A percentile compares a stretch with the other conserved stretches of the same genome.
These are phyloP conservation scores for Dendrobium huoshanense DNA, from an alignment of 106 monocot genomes.

Conservation along the genomic window DNA sequence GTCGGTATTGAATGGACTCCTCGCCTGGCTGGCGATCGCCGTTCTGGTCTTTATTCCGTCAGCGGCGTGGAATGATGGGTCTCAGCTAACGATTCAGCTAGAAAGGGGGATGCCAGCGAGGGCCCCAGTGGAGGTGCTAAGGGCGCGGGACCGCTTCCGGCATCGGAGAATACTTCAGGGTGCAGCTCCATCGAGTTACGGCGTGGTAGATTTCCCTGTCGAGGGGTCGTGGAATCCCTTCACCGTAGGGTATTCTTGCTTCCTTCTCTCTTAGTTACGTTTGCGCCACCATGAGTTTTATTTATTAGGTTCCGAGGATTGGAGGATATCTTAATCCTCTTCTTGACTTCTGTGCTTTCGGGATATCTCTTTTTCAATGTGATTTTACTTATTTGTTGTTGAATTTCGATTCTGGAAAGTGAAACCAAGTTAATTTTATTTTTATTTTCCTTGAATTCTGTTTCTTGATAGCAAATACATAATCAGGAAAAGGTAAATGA, in stretches of 20 bases:
- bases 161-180: conserved; percentile 41
- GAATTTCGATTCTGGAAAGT: neutral
- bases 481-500: neutral
- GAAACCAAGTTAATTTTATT: neutral
- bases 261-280: neutral
- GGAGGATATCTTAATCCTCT: neutral
- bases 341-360: neutral
- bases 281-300: neutral
- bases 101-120: conserved; percentile 53
- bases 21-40: neutral
- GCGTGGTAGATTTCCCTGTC: conserved; percentile 79
- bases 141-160: conserved; percentile 45
- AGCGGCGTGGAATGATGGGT: neutral
- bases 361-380: neutral
- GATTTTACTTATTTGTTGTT: neutral
- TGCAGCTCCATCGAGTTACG: conserved; percentile 8
- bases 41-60: neutral
- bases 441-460: neutral
- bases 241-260: conserved; percentile 64
- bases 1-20: neutral
- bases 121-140: conserved; percentile 31
- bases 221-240: conserved; percentile 78
- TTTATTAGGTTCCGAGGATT: neutral
- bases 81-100: conserved; percentile 40
- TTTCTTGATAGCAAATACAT: neutral